phyloP scores from a whole-genome alignment of 2,329 filamentous ascomycete genomes.

The Fusarium illudens region DNA sequence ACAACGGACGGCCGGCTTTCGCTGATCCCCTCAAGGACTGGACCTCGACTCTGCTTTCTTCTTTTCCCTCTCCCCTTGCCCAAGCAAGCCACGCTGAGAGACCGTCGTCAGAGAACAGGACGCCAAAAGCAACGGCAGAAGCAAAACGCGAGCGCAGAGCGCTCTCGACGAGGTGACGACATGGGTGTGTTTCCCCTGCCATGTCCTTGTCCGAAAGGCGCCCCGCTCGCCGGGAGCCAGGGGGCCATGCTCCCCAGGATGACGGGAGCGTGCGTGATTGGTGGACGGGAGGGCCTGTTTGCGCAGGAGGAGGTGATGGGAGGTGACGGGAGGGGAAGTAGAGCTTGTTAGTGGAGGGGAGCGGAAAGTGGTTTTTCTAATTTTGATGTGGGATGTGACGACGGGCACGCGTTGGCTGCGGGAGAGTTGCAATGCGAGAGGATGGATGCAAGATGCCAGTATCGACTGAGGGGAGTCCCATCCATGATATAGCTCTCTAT shows the following conservation, averaged over 20 bases:
- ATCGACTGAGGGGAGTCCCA: neutral
- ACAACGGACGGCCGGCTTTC: neutral
- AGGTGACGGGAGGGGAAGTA: constrained; percentile 18
- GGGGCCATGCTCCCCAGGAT: constrained; percentile 41
- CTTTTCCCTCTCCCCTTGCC: neutral
- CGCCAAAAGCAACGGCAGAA: constrained; percentile 23
- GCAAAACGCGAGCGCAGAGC: neutral
- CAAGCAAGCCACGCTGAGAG: constrained; percentile 25
- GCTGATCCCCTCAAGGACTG: neutral
- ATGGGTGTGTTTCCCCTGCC: constrained; percentile 21
- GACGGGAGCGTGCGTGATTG: constrained; percentile 42
- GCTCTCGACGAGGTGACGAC: constrained; percentile 25
- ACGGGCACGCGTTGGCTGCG: neutral
- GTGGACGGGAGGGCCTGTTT: constrained; percentile 1
- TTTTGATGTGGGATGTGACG: neutral
- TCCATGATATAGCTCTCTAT: too few relatives aligned
- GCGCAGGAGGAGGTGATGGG: constrained; percentile 20
- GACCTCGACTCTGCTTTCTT: neutral
- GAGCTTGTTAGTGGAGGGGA: constrained; percentile 15
- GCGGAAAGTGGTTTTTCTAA: neutral
- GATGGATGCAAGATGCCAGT: constrained; percentile 1
- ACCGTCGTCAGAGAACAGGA: constrained; percentile 5
- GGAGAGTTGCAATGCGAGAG: neutral
- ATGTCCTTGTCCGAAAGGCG: constrained; percentile 29
- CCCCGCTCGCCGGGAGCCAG: constrained; percentile 37